Evolutionary conservation across 2,329 filamentous ascomycete genomes (phyloP), one percentile per base, ranked within the genome.

Genomic region (Ambrosiella beaveri): DNA sequence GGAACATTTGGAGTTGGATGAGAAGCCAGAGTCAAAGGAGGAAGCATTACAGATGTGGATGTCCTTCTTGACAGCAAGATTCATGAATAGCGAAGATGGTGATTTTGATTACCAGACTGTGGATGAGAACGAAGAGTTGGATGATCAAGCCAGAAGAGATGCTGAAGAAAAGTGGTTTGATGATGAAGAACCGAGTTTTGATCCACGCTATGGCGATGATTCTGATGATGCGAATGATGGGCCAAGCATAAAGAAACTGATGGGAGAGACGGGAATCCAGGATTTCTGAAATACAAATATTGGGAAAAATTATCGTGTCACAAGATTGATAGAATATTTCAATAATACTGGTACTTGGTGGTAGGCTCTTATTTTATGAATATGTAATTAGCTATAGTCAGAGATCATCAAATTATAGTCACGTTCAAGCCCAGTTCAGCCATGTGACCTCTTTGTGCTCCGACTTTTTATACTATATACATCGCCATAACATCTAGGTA

Each of bases 101-200:
- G 88, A 94, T 53, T 91, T 94, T 64, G 84, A 91, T 61, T 95
- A 95, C 66, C 68, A 65, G 1, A 64, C 63, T 2, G 83, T 95
- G 4, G 89, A 95, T 65, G 71, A 73, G 40, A 82, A 85, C 65
- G 82, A 88, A 37, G 81, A 82, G 17, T 83, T 81, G 58, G 88
- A 95, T 66, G 40, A 53, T 8, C 54, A 58, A 49, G 75, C 66
- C 73, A 79, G 72, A 62, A 70, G 74, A n/a, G 81, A 84, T 56
- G 73, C 73, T 12, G 77, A 91, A 68, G 87, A 95, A 41, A 76
- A 75, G 17, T 95, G 86, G 73, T 90, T 94, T 66, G 86, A 89
- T 19, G 81, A 82, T 5, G 85, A 95, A 72, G 83, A 86, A 64
- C 84, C 85, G 0, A 75, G 75, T 53, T 88, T 84, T 78, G 73